Base-by-base conservation (phyloP, 208 protist genomes). In the Trypanosoma caninum region DNA sequence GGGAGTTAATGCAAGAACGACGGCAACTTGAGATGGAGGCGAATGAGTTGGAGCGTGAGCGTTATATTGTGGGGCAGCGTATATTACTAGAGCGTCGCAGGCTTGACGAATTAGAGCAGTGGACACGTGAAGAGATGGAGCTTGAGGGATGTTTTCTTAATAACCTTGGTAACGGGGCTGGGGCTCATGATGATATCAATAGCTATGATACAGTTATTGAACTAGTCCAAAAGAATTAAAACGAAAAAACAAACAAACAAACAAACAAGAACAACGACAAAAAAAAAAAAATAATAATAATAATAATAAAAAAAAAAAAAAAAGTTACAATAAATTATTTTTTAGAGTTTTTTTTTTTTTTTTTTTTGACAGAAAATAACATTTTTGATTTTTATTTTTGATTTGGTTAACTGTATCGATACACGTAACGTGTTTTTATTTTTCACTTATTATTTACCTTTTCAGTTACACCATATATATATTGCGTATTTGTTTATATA, bases 1-100 rank as follows among this genome's bases (percentile, higher is more conserved):
- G 55, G 8, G 66, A 80, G 59, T 65, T 69, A 6, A 52, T 67
- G 20, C 60, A 53, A 2, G 76, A 82, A 53, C 57, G 55, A 25
- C 35, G 40, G 52, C 68, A 68, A 33, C 37, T 82, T 20, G 28
- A 48, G 54, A 25, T 23, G 28, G 54, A 59, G 34, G 54, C 54
- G 23, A 40, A 59, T 9, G 7, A 35, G 16, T 31, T 59, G 14
- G 54, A 59, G 37, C 31, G 54, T 13, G 54, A 59, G 35, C 10
- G 54, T 8, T 4, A 6, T 10, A 59, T 59, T 5, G 11, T 44
- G 25, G 54, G 54, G 18, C 54, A 40, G 20, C 34, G 54, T n/a
- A 47, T 40, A 47, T 23, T 59, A 16, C 54, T 35, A 40, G 54
- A 59, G 38, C 10, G 25, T 20, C 34, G 54, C 8, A 59, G 48